These are phyloP conservation scores for Fusarium pseudograminearum DNA, from an alignment of 2,329 filamentous ascomycete species.

Conservation along the genomic window DNA sequence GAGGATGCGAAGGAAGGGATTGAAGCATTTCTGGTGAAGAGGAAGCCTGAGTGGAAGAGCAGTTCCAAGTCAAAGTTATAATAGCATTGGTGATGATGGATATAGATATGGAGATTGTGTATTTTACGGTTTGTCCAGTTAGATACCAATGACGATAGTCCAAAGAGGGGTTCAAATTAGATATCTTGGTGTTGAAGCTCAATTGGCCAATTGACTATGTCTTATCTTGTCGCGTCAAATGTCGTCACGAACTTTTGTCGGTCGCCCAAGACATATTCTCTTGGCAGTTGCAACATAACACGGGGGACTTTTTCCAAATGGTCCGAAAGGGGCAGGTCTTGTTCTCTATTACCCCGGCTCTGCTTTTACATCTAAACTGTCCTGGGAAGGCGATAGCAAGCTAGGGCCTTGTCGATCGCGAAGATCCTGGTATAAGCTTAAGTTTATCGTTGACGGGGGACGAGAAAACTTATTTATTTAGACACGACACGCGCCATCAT, in stretches of 20 bases:
- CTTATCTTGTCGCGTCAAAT: conserved; percentile 6
- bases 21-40: conserved; percentile 39
- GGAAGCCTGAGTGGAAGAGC: conserved; percentile 30
- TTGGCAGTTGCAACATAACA: conserved; percentile 40
- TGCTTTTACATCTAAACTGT: conserved; percentile 30
- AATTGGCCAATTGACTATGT: not conserved
- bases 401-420: conserved; percentile 16
- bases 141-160: not conserved
- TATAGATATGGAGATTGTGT: not conserved
- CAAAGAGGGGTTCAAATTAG: not conserved
- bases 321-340: conserved; percentile 36
- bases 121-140: not conserved
- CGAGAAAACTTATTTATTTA: conserved; percentile 1
- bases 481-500: not conserved
- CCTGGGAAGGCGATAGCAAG: conserved; percentile 31
- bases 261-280: conserved; percentile 13
- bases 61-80: not conserved
- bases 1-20: conserved; percentile 43
- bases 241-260: conserved; percentile 34
- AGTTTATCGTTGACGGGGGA: conserved; percentile 7
- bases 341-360: not conserved
- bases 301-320: conserved; percentile 32
- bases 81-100: not conserved
- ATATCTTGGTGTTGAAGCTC: not conserved
- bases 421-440: conserved; percentile 32